Conservation (phyloP, 306 rosid species). For the Casuarina cunninghamiana region DNA sequence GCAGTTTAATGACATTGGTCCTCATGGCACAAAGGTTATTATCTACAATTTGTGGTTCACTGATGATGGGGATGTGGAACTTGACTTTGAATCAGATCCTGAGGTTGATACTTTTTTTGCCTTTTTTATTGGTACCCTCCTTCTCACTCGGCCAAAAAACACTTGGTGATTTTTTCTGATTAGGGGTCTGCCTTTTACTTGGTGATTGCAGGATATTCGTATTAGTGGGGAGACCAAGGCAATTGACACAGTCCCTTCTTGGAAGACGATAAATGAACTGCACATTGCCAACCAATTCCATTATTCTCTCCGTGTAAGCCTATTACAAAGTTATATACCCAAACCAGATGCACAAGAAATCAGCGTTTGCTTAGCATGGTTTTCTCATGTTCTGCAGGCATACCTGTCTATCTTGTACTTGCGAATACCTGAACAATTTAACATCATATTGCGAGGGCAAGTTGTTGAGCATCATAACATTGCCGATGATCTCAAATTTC, state of each 20-base stretch:
- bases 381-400: constrained; percentile 49
- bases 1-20: constrained; percentile 81
- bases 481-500: constrained; percentile 72
- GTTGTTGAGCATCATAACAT: constrained; percentile 70
- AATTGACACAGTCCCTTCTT: constrained; percentile 23
- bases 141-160: too few relatives aligned
- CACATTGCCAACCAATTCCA: constrained; percentile 73
- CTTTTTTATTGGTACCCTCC: background rate
- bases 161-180: constrained; percentile 10
- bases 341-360: constrained; percentile 7
- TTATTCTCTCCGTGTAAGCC: constrained; percentile 80
- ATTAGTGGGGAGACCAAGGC: constrained; percentile 59
- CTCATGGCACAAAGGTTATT: constrained; percentile 87
- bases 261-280: constrained; percentile 53
- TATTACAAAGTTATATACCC: constrained; percentile 16
- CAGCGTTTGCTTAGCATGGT: constrained; percentile 26
- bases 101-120: constrained; percentile 45
- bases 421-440: constrained; percentile 59
- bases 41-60: constrained; percentile 83
- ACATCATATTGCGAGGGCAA: constrained; percentile 68
- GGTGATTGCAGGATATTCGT: constrained; percentile 71
- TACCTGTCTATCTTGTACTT: constrained; percentile 92
- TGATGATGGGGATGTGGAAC: constrained; percentile 66
- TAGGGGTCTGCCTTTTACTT: constrained; percentile 21
- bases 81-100: constrained; percentile 68